phyloP scores from a whole-genome alignment of 2,329 filamentous ascomycete genomes.

The Cylindrodendrum hubeiense region DNA sequence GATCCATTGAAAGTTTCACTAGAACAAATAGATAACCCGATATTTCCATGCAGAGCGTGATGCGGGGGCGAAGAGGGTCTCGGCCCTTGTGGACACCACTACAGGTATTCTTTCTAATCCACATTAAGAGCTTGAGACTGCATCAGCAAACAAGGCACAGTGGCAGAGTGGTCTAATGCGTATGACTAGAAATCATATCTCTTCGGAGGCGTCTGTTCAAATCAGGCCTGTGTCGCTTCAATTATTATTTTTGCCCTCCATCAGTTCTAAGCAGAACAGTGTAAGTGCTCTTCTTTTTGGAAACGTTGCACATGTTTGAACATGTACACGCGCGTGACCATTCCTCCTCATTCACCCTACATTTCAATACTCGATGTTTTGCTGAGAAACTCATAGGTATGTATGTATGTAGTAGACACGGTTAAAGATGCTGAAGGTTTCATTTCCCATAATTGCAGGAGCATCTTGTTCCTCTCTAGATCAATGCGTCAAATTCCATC shows the following conservation, averaged over 20 bases:
- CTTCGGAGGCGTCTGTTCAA: constrained; percentile 26
- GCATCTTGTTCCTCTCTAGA: not conserved
- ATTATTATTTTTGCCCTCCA: not conserved
- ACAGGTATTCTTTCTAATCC: not conserved
- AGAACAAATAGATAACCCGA: not conserved
- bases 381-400: too few relatives aligned
- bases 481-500: not conserved
- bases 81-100: not conserved
- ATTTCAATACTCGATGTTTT: too few relatives aligned
- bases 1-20: not conserved
- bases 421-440: not conserved
- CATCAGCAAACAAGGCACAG: constrained; percentile 3
- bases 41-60: not conserved
- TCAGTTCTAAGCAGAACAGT: not conserved
- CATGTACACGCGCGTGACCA: too few relatives aligned
- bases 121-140: not conserved
- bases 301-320: too few relatives aligned
- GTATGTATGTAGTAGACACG: too few relatives aligned
- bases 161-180: constrained; percentile 27
- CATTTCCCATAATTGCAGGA: not conserved
- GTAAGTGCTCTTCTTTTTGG: not conserved
- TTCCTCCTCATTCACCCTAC: too few relatives aligned
- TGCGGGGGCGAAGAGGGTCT: not conserved
- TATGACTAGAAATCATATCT: constrained; percentile 28
- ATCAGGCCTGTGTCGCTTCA: constrained; percentile 18